Conservation (phyloP, 768 basidiomycete genomes). For the Lentinula edodes region DNA sequence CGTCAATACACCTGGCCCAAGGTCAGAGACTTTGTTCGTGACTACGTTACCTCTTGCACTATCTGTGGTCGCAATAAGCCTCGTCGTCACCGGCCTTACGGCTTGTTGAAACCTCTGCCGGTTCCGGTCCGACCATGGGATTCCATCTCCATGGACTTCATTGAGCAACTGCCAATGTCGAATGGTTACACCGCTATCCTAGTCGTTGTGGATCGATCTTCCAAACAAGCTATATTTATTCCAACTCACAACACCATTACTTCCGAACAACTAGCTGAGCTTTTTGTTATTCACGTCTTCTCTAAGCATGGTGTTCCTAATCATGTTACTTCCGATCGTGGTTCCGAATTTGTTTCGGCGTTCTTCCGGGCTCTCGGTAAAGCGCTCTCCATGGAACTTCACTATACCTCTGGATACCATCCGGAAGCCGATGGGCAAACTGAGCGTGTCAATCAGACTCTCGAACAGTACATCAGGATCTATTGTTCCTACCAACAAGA, state of each 20-base stretch:
- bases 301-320: constrained; percentile 16
- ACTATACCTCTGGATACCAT: constrained; percentile 16
- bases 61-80: constrained; percentile 20
- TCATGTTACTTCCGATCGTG: constrained; percentile 13
- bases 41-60: constrained; percentile 20
- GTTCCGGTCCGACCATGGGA: constrained; percentile 16
- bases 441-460: constrained; percentile 16
- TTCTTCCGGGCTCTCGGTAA: constrained; percentile 12
- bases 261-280: constrained; percentile 8
- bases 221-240: constrained; percentile 12
- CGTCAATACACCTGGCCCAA: constrained; percentile 2
- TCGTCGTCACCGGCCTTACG: constrained; percentile 10
- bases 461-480: constrained; percentile 18
- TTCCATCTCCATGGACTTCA: constrained; percentile 19
- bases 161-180: constrained; percentile 18
- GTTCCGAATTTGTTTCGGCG: constrained; percentile 15
- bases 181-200: constrained; percentile 8
- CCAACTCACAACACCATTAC: constrained; percentile 8
- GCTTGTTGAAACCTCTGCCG: constrained; percentile 17
- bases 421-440: constrained; percentile 19
- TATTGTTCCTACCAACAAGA: constrained; percentile 19
- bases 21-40: constrained; percentile 2
- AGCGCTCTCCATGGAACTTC: constrained; percentile 11
- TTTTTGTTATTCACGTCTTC: constrained; percentile 14
- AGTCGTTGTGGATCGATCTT: constrained; percentile 7